A percentile compares a stretch with the other conserved stretches of the same genome.
These are phyloP conservation scores for Colletotrichum sp. DNA, from an alignment of 2,329 filamentous ascomycete genomes.

Conservation along the genomic window DNA sequence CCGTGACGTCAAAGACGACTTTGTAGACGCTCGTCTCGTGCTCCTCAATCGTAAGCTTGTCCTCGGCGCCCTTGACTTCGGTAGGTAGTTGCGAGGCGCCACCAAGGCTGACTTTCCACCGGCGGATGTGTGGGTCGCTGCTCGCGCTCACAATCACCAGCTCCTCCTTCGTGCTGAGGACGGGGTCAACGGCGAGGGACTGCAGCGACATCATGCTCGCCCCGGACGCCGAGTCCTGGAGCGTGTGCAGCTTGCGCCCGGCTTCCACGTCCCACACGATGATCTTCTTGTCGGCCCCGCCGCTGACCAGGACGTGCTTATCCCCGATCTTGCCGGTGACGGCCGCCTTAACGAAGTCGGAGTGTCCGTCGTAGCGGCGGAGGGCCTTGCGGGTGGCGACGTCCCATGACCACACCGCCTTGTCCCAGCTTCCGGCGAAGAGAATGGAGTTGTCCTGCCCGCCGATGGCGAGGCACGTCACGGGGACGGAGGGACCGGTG, in stretches of 20 bases:
- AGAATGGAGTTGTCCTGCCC: constrained; percentile 62
- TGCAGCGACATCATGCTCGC: constrained; percentile 79
- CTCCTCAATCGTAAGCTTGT: constrained; percentile 66
- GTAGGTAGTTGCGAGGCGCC: constrained; percentile 59
- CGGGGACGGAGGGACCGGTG: constrained; percentile 77
- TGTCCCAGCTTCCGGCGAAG: constrained; percentile 95
- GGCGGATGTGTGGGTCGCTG: constrained; percentile 79
- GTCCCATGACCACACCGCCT: constrained; percentile 87
- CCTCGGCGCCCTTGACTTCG: constrained; percentile 29
- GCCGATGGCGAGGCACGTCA: constrained; percentile 77
- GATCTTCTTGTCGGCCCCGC: constrained; percentile 79
- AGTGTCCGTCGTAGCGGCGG: constrained; percentile 76
- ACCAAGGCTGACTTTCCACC: constrained; percentile 69
- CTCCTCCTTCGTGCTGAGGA: constrained; percentile 53
- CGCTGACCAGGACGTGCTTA: constrained; percentile 72
- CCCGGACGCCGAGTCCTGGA: constrained; percentile 71
- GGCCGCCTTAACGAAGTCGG: constrained; percentile 90
- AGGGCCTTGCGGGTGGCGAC: constrained; percentile 58
- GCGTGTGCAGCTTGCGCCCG: constrained; percentile 72
- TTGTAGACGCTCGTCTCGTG: constrained; percentile 93
- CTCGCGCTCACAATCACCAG: constrained; percentile 78
- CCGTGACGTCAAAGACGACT: constrained; percentile 70
- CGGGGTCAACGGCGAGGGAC: constrained; percentile 76
- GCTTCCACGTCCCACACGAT: constrained; percentile 81
- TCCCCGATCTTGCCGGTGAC: constrained; percentile 65